phyloP scores from a whole-genome alignment of 2,329 filamentous ascomycete genomes.

The Atkinsonella hypoxylon region DNA sequence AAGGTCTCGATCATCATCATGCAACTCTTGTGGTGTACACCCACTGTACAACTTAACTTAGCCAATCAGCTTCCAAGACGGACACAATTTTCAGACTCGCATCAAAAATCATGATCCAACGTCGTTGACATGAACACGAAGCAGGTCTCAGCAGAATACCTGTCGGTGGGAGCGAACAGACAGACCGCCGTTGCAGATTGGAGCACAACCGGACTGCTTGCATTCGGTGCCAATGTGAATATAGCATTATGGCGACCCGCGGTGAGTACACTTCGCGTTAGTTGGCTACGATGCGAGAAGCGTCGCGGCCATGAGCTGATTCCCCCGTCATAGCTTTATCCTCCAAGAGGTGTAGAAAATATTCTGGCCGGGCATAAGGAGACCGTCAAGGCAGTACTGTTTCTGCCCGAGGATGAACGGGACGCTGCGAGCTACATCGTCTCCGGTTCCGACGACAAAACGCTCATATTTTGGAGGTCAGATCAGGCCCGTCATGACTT shows the following conservation, averaged over 20 bases:
- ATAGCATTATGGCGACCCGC: conserved; percentile 77
- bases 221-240: conserved; percentile 81
- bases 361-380: conserved; percentile 68
- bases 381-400: conserved; percentile 72
- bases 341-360: conserved; percentile 44
- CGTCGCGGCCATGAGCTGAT: neutral
- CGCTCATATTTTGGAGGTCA: conserved; percentile 58
- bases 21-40: conserved; percentile 2
- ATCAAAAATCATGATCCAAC: conserved; percentile 4
- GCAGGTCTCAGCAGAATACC: conserved; percentile 33
- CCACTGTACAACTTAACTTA: conserved; percentile 8
- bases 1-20: too few species aligned
- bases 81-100: conserved; percentile 24
- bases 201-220: conserved; percentile 61
- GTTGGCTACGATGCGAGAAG: neutral
- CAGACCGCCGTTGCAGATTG: conserved; percentile 87
- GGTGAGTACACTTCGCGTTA: conserved; percentile 35
- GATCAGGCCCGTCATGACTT: conserved; percentile 14
- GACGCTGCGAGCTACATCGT: conserved; percentile 48
- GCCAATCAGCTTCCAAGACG: conserved; percentile 24
- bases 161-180: conserved; percentile 78
- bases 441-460: conserved; percentile 72
- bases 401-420: conserved; percentile 43
- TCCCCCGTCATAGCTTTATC: conserved; percentile 19
- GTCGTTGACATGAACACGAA: conserved; percentile 16